Evolutionary conservation across 768 basidiomycete species (phyloP).

Genomic region (Kwoniella europaea): DNA sequence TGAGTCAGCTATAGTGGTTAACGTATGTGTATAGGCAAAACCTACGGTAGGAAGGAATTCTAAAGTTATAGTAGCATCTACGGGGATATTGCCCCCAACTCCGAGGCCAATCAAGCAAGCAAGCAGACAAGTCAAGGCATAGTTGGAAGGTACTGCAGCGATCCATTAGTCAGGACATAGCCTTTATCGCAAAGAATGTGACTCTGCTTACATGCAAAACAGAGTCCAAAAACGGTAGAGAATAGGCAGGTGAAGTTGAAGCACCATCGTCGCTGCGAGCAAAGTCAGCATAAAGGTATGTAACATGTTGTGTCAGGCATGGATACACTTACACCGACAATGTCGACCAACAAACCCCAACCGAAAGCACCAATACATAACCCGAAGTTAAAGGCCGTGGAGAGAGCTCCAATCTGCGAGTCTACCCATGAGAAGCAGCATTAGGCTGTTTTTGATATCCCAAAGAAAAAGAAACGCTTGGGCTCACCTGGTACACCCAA

Average conservation of each 20-base stretch:
- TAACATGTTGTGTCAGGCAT: background rate
- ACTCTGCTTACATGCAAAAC: constrained; percentile 30
- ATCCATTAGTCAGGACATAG: background rate
- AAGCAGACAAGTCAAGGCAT: constrained; percentile 29
- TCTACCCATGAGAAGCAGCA: background rate
- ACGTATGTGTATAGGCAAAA: too few relatives aligned
- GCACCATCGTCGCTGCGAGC: constrained; percentile 47
- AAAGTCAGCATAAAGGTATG: background rate
- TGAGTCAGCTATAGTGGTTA: too few relatives aligned
- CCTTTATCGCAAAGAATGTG: constrained; percentile 6
- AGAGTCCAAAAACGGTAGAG: constrained; percentile 56
- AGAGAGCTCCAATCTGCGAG: constrained; percentile 44
- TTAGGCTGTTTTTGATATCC: background rate
- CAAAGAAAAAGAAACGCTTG: constrained; percentile 1
- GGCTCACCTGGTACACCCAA: constrained; percentile 42
- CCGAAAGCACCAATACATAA: constrained; percentile 53
- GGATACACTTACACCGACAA: constrained; percentile 49
- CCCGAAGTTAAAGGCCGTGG: constrained; percentile 54
- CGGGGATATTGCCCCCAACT: constrained; percentile 58
- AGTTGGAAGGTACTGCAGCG: constrained; percentile 34
- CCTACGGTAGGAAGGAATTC: constrained; percentile 49
- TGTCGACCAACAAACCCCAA: constrained; percentile 57
- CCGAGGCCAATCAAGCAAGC: constrained; percentile 27
- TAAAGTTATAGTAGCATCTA: constrained; percentile 56
- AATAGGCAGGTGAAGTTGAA: constrained; percentile 60